Base-by-base conservation (phyloP, 2,329 filamentous ascomycete genomes). In the Volutella citrinella region DNA sequence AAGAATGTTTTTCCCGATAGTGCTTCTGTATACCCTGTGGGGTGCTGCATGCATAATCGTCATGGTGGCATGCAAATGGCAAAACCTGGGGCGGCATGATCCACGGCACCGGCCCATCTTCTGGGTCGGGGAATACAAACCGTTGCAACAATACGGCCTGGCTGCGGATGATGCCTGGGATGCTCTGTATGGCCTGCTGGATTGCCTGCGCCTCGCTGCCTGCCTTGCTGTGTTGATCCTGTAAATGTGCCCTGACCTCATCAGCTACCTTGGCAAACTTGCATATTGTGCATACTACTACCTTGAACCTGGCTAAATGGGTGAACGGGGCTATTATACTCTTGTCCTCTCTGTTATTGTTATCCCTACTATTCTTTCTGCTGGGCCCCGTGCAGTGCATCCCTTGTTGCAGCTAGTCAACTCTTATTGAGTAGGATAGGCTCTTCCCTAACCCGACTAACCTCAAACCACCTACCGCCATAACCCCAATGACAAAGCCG, bases 351-450 rank as follows among this genome's bases (percentile, higher is more conserved):
- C n/a, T n/a, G n/a, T n/a, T n/a, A n/a, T n/a, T n/a, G n/a, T n/a
- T n/a, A n/a, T n/a, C n/a, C n/a, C n/a, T n/a, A n/a, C n/a, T n/a
- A n/a, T n/a, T n/a, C n/a, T n/a, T n/a, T n/a, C n/a, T n/a, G n/a
- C n/a, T n/a, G n/a, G n/a, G n/a, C n/a, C n/a, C n/a, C n/a, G n/a
- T n/a, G n/a, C n/a, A n/a, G n/a, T n/a, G n/a, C n/a, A n/a, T n/a
- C n/a, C n/a, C n/a, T 40, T 20, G 37, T 32, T 18, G 28, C 37
- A 18, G 25, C 22, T 12, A 40, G 33, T 8, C 35, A 25, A 11
- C 35, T 36, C 25, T 37, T 37, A 28, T 19, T n/a, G n/a, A n/a
- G n/a, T n/a, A n/a, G n/a, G n/a, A n/a, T n/a, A n/a, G n/a, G n/a
- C n/a, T n/a, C n/a, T n/a, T n/a, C n/a, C n/a, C n/a, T n/a, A n/a